Evolutionary conservation across 305 asterid species (phyloP).

Genomic region (Solanum hybrid): DNA sequence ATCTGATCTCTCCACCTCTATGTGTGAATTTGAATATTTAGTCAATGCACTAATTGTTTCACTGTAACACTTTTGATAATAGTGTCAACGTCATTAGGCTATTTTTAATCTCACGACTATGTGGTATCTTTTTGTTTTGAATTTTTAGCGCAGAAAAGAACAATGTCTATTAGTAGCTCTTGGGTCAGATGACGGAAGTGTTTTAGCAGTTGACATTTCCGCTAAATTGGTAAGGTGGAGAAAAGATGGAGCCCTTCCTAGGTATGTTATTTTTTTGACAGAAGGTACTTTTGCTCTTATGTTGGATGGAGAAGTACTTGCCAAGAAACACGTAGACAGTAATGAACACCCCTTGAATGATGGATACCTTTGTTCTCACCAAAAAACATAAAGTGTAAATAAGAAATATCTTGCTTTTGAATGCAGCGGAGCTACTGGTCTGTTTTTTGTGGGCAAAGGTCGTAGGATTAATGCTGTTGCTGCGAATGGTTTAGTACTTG

Average conservation of each 20-base stretch:
- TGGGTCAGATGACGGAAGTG: constrained; percentile 17
- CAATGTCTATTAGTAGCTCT: constrained; percentile 19
- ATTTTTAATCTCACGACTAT: neutral
- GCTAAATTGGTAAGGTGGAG: constrained; percentile 18
- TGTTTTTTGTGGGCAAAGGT: constrained; percentile 16
- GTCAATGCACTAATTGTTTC: neutral
- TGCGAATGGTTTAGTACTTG: constrained; percentile 13
- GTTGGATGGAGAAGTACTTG: neutral
- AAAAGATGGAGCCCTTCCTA: constrained; percentile 12
- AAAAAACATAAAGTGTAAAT: neutral
- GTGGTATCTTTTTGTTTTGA: neutral
- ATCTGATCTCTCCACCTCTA: neutral
- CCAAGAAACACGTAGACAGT: neutral
- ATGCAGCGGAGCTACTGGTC: constrained; percentile 19
- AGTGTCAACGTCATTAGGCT: neutral
- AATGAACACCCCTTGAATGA: neutral
- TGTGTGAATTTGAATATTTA: neutral
- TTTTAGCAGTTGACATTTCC: constrained; percentile 14
- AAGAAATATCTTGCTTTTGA: constrained; percentile 2
- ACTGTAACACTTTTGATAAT: neutral
- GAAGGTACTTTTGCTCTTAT: neutral
- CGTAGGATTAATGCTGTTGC: constrained; percentile 13
- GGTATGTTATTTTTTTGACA: constrained; percentile 7
- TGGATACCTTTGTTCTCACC: neutral
- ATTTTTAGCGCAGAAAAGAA: constrained; percentile 17